A percentile compares a stretch with the other conserved stretches of the same genome.
These are phyloP conservation scores for Fagopyrum tataricum DNA, from an alignment of 148 eudicot species.

Conservation along the genomic window DNA sequence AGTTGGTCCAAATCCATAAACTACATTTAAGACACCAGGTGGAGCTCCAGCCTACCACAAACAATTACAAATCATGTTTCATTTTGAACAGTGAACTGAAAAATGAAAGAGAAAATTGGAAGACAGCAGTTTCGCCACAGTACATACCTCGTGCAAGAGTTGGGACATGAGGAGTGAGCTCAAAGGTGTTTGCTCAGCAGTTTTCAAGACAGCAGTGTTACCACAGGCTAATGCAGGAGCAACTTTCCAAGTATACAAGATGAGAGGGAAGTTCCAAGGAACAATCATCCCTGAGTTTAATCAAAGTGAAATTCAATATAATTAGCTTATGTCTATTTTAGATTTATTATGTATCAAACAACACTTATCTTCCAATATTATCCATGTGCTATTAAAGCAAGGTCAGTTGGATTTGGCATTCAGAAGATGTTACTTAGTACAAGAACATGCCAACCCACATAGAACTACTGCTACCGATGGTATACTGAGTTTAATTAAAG, in stretches of 20 bases:
- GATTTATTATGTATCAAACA: background rate
- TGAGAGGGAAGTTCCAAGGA: too few relatives aligned
- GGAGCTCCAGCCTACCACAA: conserved; percentile 68
- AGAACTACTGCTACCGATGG: background rate
- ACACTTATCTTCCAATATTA: background rate
- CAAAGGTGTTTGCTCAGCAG: too few relatives aligned
- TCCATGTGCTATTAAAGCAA: background rate
- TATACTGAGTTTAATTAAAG: background rate
- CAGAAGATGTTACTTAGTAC: background rate
- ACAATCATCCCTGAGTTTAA: background rate
- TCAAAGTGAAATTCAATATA: background rate
- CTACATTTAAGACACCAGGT: conserved; percentile 66
- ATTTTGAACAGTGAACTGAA: background rate
- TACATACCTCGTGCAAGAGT: too few relatives aligned
- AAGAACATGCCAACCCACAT: background rate
- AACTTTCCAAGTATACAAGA: too few relatives aligned
- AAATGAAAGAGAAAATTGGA: too few relatives aligned
- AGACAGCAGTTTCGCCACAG: too few relatives aligned
- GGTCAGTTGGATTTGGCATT: background rate
- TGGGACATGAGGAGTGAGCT: too few relatives aligned
- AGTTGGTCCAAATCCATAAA: conserved; percentile 69
- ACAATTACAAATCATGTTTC: background rate
- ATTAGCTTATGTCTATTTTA: background rate
- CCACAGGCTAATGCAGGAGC: too few relatives aligned
- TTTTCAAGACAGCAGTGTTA: too few relatives aligned